phyloP scores from a whole-genome alignment of 1,284 basidiomycete species.

The Ganoderma boninense region DNA sequence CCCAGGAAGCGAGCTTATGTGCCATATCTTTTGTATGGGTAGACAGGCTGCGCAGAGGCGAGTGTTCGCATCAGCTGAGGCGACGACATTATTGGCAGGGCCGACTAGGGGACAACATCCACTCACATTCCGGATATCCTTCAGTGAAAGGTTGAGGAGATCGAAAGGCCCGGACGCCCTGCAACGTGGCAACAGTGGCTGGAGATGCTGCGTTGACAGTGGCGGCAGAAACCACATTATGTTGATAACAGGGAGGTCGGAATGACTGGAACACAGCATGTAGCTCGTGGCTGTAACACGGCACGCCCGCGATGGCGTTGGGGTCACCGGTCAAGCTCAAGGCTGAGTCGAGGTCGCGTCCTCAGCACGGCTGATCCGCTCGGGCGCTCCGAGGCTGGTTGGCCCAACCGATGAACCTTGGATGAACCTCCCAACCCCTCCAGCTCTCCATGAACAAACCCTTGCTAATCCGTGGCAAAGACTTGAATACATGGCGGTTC shows the following conservation, averaged over 20 bases:
- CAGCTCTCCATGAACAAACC: background rate
- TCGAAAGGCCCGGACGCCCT: too few species aligned
- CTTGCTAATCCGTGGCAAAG: background rate
- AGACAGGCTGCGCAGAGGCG: too few species aligned
- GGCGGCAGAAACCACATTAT: constrained; percentile 19
- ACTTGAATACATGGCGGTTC: background rate
- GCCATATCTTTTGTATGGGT: too few species aligned
- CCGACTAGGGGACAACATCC: too few species aligned
- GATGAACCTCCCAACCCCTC: too few species aligned
- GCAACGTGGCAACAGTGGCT: too few species aligned
- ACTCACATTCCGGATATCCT: too few species aligned
- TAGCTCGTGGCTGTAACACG: background rate
- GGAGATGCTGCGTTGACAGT: background rate
- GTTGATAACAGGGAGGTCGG: background rate
- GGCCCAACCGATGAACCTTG: too few species aligned
- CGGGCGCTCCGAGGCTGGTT: constrained; percentile 15
- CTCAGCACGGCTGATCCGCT: constrained; percentile 7
- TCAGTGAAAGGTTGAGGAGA: too few species aligned
- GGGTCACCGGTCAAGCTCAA: constrained; percentile 13
- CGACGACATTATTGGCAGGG: too few species aligned
- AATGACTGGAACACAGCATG: background rate
- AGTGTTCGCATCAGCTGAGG: too few species aligned
- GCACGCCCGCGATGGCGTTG: background rate
- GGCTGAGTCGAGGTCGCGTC: background rate
- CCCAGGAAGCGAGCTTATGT: too few species aligned